phyloP scores from a whole-genome alignment of 148 eudicot genomes.

The Fagopyrum esculentum region DNA sequence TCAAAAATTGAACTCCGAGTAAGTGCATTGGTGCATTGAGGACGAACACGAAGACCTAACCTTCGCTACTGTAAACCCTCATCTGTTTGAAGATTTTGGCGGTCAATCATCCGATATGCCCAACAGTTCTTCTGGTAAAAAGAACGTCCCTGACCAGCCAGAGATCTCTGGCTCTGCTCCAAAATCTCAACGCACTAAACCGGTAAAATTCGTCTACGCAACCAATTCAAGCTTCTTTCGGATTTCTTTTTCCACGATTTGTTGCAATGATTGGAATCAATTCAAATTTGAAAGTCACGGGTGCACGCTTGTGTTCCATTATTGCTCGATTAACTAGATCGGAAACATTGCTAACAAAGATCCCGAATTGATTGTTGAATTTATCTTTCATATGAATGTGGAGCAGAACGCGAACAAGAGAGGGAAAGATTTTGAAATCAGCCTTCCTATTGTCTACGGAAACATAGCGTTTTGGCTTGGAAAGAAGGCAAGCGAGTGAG shows the following conservation, averaged over 20 bases:
- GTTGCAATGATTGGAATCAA: not conserved
- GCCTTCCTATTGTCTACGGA: slow-evolving; percentile 67
- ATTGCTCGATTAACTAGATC: slow-evolving; percentile 5
- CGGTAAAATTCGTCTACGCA: slow-evolving; percentile 22
- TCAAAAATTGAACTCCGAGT: not conserved
- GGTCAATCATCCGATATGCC: slow-evolving; percentile 20
- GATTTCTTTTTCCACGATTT: not conserved
- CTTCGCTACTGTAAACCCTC: slow-evolving; percentile 5
- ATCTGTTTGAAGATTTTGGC: not conserved
- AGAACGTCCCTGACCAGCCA: slow-evolving; percentile 28
- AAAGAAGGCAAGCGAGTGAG: slow-evolving; percentile 92
- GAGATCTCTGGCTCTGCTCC: slow-evolving; percentile 35
- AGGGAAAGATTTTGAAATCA: slow-evolving; percentile 58
- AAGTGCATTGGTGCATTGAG: not conserved
- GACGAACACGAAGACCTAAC: not conserved
- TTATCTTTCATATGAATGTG: slow-evolving; percentile 1
- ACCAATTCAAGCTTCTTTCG: not conserved
- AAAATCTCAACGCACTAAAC: slow-evolving; percentile 45
- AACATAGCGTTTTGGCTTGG: slow-evolving; percentile 85
- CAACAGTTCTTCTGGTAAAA: slow-evolving; percentile 31
- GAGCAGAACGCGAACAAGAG: slow-evolving; percentile 49
- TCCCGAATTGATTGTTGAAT: not conserved
- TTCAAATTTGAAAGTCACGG: not conserved
- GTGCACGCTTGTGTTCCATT: not conserved
- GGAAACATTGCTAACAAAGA: too few species aligned